Evolutionary conservation across 2,329 filamentous ascomycete species (phyloP).

Genomic region (Ceratocystis diversiconidia): DNA sequence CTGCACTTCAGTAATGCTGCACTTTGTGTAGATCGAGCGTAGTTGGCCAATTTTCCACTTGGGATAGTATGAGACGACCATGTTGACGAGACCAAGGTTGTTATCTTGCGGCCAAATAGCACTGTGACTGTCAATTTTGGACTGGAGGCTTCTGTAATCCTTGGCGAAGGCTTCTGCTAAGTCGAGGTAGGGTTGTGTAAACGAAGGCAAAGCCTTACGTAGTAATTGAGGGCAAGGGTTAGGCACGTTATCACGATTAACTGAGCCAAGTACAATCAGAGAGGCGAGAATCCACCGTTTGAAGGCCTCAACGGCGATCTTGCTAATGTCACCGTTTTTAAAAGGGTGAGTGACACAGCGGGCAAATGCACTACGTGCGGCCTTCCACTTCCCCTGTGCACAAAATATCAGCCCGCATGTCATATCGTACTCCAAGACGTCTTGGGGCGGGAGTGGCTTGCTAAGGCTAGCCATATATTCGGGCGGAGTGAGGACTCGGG

Average conservation of each 20-base stretch:
- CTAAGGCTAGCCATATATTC: slow-evolving; percentile 52
- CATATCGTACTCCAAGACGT: slow-evolving; percentile 54
- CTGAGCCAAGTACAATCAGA: slow-evolving; percentile 53
- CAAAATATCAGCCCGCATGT: slow-evolving; percentile 52
- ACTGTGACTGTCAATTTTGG: slow-evolving; percentile 45
- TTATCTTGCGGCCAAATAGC: slow-evolving; percentile 54
- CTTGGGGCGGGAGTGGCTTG: slow-evolving; percentile 33
- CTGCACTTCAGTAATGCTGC: slow-evolving; percentile 41
- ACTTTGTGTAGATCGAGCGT: slow-evolving; percentile 52
- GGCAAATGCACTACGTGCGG: slow-evolving; percentile 47
- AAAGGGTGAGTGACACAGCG: slow-evolving; percentile 54
- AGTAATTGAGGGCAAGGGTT: neutral
- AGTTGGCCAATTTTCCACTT: slow-evolving; percentile 63
- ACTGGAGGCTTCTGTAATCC: slow-evolving; percentile 40
- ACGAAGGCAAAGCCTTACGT: slow-evolving; percentile 25
- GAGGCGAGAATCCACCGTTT: slow-evolving; percentile 78
- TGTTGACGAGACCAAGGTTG: slow-evolving; percentile 55
- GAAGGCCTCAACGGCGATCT: slow-evolving; percentile 76
- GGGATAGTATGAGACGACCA: slow-evolving; percentile 57
- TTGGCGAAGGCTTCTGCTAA: slow-evolving; percentile 51
- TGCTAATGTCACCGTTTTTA: slow-evolving; percentile 37
- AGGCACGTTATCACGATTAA: neutral
- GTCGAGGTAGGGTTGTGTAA: slow-evolving; percentile 56
- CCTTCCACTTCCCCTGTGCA: slow-evolving; percentile 44
- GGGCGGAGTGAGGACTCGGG: slow-evolving; percentile 31